Percentiles rank a stretch among this genome's conserved stretches.
phyloP scores from a whole-genome alignment of 768 basidiomycete species.

The Tulasnella sp. region DNA sequence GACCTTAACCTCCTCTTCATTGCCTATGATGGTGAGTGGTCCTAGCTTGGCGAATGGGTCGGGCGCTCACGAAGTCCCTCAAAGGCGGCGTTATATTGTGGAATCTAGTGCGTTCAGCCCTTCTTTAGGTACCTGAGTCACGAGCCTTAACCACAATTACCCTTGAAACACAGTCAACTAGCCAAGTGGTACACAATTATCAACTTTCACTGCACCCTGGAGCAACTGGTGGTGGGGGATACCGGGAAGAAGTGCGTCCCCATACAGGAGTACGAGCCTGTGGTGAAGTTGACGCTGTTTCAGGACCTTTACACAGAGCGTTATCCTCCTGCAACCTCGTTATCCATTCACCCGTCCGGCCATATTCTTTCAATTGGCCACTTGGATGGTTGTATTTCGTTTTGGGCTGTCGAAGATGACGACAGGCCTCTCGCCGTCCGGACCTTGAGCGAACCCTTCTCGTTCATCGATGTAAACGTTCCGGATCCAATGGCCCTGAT shows the following conservation, averaged over 20 bases:
- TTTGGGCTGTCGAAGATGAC: slow-evolving; percentile 75
- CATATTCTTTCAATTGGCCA: slow-evolving; percentile 76
- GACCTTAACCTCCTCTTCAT: slow-evolving; percentile 65
- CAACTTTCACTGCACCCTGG: slow-evolving; percentile 69
- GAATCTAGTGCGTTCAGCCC: slow-evolving; percentile 42
- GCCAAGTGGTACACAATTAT: slow-evolving; percentile 50
- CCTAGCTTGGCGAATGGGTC: neutral
- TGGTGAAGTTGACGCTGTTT: neutral
- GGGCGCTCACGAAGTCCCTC: neutral
- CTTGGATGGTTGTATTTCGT: slow-evolving; percentile 71
- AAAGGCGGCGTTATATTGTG: slow-evolving; percentile 54
- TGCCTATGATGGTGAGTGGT: slow-evolving; percentile 54
- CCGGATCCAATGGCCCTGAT: slow-evolving; percentile 23
- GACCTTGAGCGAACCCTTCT: slow-evolving; percentile 42
- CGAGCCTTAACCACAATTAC: neutral
- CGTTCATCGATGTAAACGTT: slow-evolving; percentile 36
- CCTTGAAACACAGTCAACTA: slow-evolving; percentile 36
- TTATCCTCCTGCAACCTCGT: slow-evolving; percentile 56
- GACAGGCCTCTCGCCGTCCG: slow-evolving; percentile 66
- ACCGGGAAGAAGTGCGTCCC: slow-evolving; percentile 44
- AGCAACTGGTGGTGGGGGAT: slow-evolving; percentile 69
- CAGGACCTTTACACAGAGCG: slow-evolving; percentile 67
- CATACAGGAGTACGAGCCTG: neutral
- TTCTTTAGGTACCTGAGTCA: neutral
- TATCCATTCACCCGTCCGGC: slow-evolving; percentile 65